A percentile compares a stretch with the other conserved stretches of the same genome.
These are phyloP conservation scores for Crithidia mellificae DNA, from an alignment of 208 protist species.

Conservation along the genomic window DNA sequence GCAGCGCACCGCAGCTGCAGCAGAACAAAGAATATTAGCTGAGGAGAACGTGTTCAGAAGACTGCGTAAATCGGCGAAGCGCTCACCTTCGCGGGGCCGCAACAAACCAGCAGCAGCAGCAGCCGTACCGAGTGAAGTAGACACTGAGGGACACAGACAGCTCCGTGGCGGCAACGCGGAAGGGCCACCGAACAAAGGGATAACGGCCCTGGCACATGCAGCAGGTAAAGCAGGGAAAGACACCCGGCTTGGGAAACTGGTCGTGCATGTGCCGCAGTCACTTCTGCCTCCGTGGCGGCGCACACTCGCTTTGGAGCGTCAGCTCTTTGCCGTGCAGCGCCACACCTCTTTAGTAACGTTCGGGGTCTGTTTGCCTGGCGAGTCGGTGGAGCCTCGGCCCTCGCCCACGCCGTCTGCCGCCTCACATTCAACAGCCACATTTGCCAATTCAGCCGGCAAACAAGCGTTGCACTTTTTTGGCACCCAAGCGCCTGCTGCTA, in stretches of 20 bases:
- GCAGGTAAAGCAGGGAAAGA: not conserved
- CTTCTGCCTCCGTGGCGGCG: not conserved
- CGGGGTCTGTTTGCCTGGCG: not conserved
- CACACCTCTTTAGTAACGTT: not conserved
- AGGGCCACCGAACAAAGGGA: not conserved
- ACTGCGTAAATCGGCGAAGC: not conserved
- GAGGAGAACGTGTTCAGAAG: not conserved
- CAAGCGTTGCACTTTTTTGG: too few species aligned
- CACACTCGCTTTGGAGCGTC: not conserved
- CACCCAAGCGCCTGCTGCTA: too few species aligned
- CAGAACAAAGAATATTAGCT: not conserved
- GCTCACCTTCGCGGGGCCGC: not conserved
- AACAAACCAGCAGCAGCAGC: not conserved
- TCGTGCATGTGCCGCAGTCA: not conserved
- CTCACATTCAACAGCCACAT: too few species aligned
- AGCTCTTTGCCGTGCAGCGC: constrained; percentile 11
- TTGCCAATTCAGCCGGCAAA: too few species aligned
- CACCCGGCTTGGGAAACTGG: not conserved
- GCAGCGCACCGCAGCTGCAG: not conserved
- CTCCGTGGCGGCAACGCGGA: not conserved
- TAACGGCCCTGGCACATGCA: not conserved
- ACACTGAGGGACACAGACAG: too few species aligned
- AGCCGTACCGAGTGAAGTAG: too few species aligned
- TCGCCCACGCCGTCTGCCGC: not conserved
- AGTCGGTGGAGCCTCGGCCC: not conserved